Percentiles rank a stretch among this genome's conserved stretches.
Evolutionary conservation across 805 yeast species (phyloP).

Genomic region (Alloascoidea hylecoeti): DNA sequence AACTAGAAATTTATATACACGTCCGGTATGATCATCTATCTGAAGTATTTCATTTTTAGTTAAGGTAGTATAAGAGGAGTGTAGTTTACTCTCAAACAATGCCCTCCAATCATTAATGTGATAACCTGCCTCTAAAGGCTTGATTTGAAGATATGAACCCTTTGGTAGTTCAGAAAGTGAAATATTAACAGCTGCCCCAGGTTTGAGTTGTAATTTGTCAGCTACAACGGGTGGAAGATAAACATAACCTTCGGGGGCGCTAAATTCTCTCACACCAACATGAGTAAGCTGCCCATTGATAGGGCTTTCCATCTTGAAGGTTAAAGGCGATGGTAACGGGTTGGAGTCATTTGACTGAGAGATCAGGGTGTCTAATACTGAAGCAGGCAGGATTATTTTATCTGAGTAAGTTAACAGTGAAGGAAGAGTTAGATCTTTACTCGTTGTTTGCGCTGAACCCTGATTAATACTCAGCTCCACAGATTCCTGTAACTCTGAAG

Average conservation of each 20-base stretch:
- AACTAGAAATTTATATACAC: conserved; percentile 16
- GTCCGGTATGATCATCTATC: conserved; percentile 13
- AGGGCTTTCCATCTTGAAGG: conserved; percentile 16
- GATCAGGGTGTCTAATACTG: conserved; percentile 14
- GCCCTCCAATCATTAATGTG: conserved; percentile 32
- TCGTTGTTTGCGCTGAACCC: background rate
- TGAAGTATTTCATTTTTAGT: conserved; percentile 23
- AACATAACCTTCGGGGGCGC: conserved; percentile 23
- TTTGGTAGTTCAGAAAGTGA: conserved; percentile 24
- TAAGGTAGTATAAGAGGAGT: conserved; percentile 33
- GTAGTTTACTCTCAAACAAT: conserved; percentile 35
- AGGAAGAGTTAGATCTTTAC: background rate
- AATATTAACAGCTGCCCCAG: conserved; percentile 11
- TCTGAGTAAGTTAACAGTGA: conserved; percentile 14
- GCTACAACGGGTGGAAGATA: conserved; percentile 23
- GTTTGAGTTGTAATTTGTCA: conserved; percentile 13
- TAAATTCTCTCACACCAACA: conserved; percentile 35
- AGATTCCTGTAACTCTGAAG: background rate
- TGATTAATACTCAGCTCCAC: background rate
- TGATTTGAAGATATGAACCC: conserved; percentile 29
- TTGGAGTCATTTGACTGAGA: conserved; percentile 9
- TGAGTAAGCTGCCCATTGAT: conserved; percentile 13
- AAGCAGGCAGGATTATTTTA: conserved; percentile 19
- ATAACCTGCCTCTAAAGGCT: conserved; percentile 22
- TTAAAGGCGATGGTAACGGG: conserved; percentile 23